Conservation (phyloP, 2,329 filamentous ascomycete species). For the Ilyonectria sp. region DNA sequence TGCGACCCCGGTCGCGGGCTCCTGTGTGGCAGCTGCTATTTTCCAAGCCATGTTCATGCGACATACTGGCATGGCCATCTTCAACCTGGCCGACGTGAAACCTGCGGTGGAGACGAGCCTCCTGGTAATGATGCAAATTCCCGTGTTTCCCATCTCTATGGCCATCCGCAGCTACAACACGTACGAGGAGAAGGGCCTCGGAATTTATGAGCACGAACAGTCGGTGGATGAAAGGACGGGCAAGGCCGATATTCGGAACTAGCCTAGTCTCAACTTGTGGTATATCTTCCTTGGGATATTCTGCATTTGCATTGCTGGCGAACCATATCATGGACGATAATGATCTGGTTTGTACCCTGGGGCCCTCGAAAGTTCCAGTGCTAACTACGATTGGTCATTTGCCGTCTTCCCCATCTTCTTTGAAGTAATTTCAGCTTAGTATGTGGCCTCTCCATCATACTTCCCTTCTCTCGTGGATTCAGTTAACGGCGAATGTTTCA, state of each 20-base stretch:
- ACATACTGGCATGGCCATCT: conserved; percentile 65
- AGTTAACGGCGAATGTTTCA: background rate
- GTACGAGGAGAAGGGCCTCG: conserved; percentile 73
- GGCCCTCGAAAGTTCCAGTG: accelerated
- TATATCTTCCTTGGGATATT: conserved; percentile 57
- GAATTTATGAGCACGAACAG: conserved; percentile 62
- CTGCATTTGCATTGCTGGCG: conserved; percentile 52
- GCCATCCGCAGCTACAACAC: conserved; percentile 72
- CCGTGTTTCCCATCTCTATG: conserved; percentile 72
- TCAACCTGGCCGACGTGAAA: conserved; percentile 64
- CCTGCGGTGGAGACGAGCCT: conserved; percentile 71
- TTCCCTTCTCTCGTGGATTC: background rate
- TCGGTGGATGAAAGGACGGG: conserved; percentile 47
- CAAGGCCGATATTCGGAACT: conserved; percentile 52
- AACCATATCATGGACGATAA: conserved; percentile 40
- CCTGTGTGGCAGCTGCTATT: too few relatives aligned
- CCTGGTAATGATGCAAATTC: conserved; percentile 77
- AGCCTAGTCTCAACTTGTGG: conserved; percentile 60
- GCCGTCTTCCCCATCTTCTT: conserved; percentile 52
- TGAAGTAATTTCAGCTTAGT: conserved; percentile 53
- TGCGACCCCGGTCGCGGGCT: too few relatives aligned
- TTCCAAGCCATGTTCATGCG: too few relatives aligned
- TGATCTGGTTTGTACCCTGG: conserved; percentile 40
- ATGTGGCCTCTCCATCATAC: conserved; percentile 26
- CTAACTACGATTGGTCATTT: conserved; percentile 43